phyloP scores from a whole-genome alignment of 805 yeast genomes.

The Clavispora asparagi region DNA sequence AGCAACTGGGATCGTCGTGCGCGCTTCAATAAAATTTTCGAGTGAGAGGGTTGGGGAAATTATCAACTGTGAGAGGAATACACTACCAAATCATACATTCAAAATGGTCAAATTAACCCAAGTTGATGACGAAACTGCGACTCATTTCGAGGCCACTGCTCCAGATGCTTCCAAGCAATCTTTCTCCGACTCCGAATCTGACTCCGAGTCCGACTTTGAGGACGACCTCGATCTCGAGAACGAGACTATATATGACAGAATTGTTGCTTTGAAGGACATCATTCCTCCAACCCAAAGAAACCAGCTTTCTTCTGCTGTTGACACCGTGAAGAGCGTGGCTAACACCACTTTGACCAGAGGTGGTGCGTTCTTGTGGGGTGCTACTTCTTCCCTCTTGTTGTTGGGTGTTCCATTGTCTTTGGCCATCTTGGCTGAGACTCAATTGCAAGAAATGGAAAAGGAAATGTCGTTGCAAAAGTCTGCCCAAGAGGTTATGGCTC shows the following conservation, averaged over 20 bases:
- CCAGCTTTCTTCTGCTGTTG: slow-evolving; percentile 32
- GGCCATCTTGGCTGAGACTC: slow-evolving; percentile 88
- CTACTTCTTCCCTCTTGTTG: slow-evolving; percentile 77
- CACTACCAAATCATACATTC: neutral
- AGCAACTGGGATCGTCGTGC: slow-evolving; percentile 11
- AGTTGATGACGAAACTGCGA: slow-evolving; percentile 53
- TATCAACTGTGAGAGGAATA: neutral
- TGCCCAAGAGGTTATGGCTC: slow-evolving; percentile 68
- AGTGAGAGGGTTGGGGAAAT: neutral
- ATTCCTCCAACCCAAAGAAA: slow-evolving; percentile 82
- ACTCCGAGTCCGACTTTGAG: slow-evolving; percentile 50
- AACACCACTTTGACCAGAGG: slow-evolving; percentile 49
- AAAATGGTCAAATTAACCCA: slow-evolving; percentile 73
- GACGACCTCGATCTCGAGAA: slow-evolving; percentile 72
- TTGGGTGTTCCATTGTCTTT: slow-evolving; percentile 91
- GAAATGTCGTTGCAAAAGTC: slow-evolving; percentile 79
- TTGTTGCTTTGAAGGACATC: slow-evolving; percentile 87
- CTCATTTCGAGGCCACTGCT: slow-evolving; percentile 30
- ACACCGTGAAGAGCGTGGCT: slow-evolving; percentile 23
- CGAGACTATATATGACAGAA: slow-evolving; percentile 83
- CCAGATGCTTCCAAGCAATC: slow-evolving; percentile 26
- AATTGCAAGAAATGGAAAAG: slow-evolving; percentile 89
- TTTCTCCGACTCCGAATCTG: slow-evolving; percentile 35
- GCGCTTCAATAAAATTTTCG: slow-evolving; percentile 16
- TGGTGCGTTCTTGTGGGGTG: slow-evolving; percentile 79